phyloP scores from a whole-genome alignment of 768 basidiomycete genomes.

The Lentinus brumalis region DNA sequence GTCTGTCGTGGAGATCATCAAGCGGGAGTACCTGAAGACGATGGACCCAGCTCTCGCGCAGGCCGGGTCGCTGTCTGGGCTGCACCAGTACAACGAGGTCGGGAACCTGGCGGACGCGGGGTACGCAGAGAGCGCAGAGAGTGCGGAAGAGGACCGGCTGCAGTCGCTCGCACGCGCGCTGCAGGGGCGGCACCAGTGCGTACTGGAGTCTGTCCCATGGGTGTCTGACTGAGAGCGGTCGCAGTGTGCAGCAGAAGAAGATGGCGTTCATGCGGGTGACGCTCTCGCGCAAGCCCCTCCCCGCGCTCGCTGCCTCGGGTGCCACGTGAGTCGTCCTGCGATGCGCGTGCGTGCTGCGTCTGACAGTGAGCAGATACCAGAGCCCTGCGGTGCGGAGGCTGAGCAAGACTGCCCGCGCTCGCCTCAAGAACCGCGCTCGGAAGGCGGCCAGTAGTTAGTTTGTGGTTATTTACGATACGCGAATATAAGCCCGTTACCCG shows the following conservation, averaged over 20 bases:
- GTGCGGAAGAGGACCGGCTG: conserved; percentile 38
- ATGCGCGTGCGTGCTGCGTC: background rate
- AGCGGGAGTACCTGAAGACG: conserved; percentile 70
- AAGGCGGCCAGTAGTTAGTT: conserved; percentile 29
- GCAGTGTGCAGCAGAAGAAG: conserved; percentile 55
- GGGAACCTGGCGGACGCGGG: conserved; percentile 52
- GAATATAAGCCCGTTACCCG: background rate
- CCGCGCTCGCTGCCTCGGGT: conserved; percentile 31
- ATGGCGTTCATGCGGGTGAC: conserved; percentile 75
- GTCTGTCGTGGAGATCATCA: conserved; percentile 81
- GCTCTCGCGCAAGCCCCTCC: conserved; percentile 49
- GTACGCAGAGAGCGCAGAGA: conserved; percentile 22
- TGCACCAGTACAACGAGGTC: conserved; percentile 80
- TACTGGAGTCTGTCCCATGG: conserved; percentile 1
- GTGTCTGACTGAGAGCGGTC: background rate
- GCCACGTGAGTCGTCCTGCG: conserved; percentile 50
- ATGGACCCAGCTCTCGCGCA: conserved; percentile 46
- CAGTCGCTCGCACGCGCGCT: conserved; percentile 40
- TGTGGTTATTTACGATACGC: background rate
- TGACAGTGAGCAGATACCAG: conserved; percentile 53
- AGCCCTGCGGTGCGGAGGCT: conserved; percentile 52
- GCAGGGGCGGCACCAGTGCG: conserved; percentile 63
- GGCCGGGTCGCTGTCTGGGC: conserved; percentile 43
- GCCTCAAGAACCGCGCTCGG: conserved; percentile 45
- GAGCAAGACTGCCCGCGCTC: conserved; percentile 57